Evolutionary conservation across 768 basidiomycete genomes (phyloP).

Genomic region (Boletus patriciae): DNA sequence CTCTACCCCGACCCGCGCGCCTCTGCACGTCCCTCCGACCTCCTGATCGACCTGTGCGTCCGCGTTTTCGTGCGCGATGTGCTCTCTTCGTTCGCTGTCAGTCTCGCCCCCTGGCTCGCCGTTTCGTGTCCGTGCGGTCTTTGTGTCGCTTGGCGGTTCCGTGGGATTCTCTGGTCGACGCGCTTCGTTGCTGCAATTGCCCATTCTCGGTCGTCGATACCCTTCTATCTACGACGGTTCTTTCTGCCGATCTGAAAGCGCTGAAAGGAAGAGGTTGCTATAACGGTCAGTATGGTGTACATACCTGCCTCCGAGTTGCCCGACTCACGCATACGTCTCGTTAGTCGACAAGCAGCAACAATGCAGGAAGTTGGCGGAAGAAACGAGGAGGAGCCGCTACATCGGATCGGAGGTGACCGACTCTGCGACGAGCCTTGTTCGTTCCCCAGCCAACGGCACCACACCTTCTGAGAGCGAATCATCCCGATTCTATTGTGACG

Average conservation of each 20-base stretch:
- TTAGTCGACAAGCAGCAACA: slow-evolving; percentile 85
- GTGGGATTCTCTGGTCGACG: too few relatives aligned
- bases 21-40: too few relatives aligned
- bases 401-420: slow-evolving; percentile 19
- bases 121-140: too few relatives aligned
- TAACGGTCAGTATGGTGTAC: slow-evolving; percentile 53
- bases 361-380: slow-evolving; percentile 57
- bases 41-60: too few relatives aligned
- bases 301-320: slow-evolving; percentile 2
- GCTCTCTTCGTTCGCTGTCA: too few relatives aligned
- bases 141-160: too few relatives aligned
- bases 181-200: too few relatives aligned
- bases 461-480: slow-evolving; percentile 6
- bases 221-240: slow-evolving; percentile 87
- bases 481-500: not conserved
- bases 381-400: slow-evolving; percentile 32
- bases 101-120: too few relatives aligned
- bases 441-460: slow-evolving; percentile 16
- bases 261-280: slow-evolving; percentile 83
- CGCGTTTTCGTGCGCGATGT: too few relatives aligned
- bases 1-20: too few relatives aligned
- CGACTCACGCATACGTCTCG: not conserved
- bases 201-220: slow-evolving; percentile 87
- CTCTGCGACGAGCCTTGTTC: not conserved
- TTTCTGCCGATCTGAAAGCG: slow-evolving; percentile 84